Evolutionary conservation across 495 filamentous ascomycete genomes (phyloP), one percentile per base, ranked within the genome.

Genomic region (Penicillium verhagenii): DNA sequence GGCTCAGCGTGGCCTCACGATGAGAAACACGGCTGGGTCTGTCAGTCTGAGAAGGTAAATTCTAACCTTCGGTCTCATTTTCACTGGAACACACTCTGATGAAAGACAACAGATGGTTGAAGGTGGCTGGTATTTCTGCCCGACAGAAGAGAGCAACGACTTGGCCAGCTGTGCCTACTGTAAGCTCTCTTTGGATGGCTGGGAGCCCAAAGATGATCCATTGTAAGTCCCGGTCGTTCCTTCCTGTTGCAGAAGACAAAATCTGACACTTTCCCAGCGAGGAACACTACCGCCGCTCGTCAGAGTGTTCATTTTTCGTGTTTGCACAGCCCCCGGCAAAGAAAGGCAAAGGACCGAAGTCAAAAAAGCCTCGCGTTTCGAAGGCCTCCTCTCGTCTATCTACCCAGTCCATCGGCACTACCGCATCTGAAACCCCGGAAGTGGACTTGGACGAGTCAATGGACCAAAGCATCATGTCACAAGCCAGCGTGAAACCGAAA

Each of bases 121-220:
- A 51, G 89, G 89, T 6, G 94, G 94, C 14, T 98, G 92, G 91
- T 90, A 88, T 66, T 96, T 92, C 70, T 91, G 90, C 29, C 94
- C 94, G 0, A 89, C 79, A 1, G 75, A 79, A 29, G 91, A 92
- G 29, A 86, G 82, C 24, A 82, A 90, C 50, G 94, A 98, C 69
- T 84, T 91, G 68, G 89, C 87, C 3, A 92, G 83, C 11, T 98
- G 94, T 65, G 82, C 86, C 16, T 97, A 97, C 68, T 98, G 94
- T 70, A 80, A 82, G 31, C 70, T 97, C 25, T 87, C 84, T 26
- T 79, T 97, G 43, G 91, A 96, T 67, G 90, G 89, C 2, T 97
- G 93, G 92, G 92, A 96, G 64, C 86, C 89, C 11, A 86, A 86
- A 59, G 93, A 97, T 69, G 85, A 93, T 60, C 93, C 93, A 60